Conservation (phyloP, 2,329 filamentous ascomycete species). For the Scolecobasidium constrictum region DNA sequence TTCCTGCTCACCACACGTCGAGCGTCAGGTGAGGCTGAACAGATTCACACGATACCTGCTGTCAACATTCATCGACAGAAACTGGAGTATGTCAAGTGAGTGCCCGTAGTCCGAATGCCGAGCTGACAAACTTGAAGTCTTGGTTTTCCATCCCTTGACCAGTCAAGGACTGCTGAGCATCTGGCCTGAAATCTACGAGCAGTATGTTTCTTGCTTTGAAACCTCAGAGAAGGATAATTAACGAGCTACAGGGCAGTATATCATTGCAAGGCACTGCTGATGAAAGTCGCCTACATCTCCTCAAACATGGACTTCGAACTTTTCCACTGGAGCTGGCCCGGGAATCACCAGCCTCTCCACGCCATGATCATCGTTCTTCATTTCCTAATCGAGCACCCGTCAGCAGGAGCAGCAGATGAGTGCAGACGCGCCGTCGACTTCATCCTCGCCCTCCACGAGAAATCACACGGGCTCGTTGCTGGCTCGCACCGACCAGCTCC, state of each 20-base stretch:
- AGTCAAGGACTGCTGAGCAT: not conserved
- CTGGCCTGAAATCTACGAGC: not conserved
- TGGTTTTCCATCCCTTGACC: not conserved
- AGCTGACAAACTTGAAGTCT: not conserved
- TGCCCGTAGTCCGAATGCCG: not conserved
- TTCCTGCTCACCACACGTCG: not conserved
- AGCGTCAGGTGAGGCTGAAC: not conserved
- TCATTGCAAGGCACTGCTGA: not conserved
- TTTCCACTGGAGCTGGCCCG: slow-evolving; percentile 8
- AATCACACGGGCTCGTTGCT: not conserved
- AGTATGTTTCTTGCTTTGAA: not conserved
- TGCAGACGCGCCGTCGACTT: not conserved
- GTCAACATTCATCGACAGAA: not conserved
- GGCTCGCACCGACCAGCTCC: not conserved
- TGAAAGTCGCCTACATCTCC: slow-evolving; percentile 1
- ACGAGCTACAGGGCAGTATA: not conserved
- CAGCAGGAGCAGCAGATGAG: not conserved
- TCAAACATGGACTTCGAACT: slow-evolving; percentile 4
- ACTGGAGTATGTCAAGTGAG: not conserved
- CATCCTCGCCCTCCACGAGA: not conserved
- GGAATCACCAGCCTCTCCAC: slow-evolving; percentile 16
- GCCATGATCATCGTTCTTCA: slow-evolving; percentile 17
- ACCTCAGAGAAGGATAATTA: not conserved
- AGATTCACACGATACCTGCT: not conserved
- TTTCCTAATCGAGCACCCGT: slow-evolving; percentile 14